phyloP scores from a whole-genome alignment of 2,329 filamentous ascomycete species.

The Xylaria sp. region DNA sequence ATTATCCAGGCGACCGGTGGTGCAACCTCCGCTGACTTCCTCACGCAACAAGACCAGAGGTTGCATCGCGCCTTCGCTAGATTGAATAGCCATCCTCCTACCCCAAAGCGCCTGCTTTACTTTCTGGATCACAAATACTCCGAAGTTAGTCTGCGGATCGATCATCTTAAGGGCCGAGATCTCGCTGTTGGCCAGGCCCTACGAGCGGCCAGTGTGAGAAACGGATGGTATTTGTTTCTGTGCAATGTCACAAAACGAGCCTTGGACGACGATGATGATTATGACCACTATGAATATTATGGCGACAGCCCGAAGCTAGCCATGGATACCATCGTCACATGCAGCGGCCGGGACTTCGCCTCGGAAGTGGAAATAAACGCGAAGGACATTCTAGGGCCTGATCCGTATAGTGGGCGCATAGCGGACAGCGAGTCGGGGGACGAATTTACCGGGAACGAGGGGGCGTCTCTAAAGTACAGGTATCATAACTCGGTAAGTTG shows the following conservation, averaged over 20 bases:
- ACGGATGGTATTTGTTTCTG: conserved; percentile 14
- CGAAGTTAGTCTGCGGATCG: neutral
- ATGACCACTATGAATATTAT: neutral
- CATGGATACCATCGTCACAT: conserved; percentile 18
- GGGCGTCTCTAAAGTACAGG: conserved; percentile 6
- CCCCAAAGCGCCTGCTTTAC: conserved; percentile 10
- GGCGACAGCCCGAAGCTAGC: neutral
- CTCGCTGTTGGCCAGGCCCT: conserved; percentile 6
- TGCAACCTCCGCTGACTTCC: neutral
- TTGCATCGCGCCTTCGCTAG: neutral
- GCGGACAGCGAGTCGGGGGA: conserved; percentile 20
- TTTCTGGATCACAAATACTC: conserved; percentile 21
- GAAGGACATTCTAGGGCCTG: conserved; percentile 9
- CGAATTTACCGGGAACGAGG: conserved; percentile 14
- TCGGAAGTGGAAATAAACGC: neutral
- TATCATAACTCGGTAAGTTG: conserved; percentile 23
- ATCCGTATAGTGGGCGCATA: neutral
- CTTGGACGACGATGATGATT: neutral
- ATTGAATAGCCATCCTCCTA: neutral
- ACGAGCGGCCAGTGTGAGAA: neutral
- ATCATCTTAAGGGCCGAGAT: conserved; percentile 23
- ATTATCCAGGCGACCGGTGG: conserved; percentile 10
- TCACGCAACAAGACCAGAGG: neutral
- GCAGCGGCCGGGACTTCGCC: neutral
- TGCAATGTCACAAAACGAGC: conserved; percentile 12